Percentiles rank a stretch among this genome's conserved stretches.
phyloP scores from a whole-genome alignment of 306 rosid genomes.

The Acacia acuminata region DNA sequence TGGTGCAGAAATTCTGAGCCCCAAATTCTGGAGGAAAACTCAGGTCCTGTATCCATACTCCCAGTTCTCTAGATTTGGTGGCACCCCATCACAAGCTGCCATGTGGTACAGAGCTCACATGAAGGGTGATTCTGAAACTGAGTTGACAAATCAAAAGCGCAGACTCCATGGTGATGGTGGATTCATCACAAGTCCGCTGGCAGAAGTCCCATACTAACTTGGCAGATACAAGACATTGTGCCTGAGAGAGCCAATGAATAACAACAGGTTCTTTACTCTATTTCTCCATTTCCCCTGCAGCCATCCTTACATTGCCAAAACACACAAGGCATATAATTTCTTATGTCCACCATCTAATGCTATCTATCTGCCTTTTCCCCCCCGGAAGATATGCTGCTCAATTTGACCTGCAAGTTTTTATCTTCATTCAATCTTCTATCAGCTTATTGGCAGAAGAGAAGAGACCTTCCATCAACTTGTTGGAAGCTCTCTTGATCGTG shows the following conservation, averaged over 20 bases:
- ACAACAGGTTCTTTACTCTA: slow-evolving; percentile 40
- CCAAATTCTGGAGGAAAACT: slow-evolving; percentile 84
- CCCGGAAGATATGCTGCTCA: slow-evolving; percentile 37
- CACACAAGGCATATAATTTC: not conserved
- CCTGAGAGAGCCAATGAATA: slow-evolving; percentile 31
- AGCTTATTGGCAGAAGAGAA: not conserved
- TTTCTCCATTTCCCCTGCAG: not conserved
- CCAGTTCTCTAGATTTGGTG: slow-evolving; percentile 47
- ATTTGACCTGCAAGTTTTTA: slow-evolving; percentile 33
- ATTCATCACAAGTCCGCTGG: slow-evolving; percentile 86
- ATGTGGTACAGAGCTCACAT: slow-evolving; percentile 39
- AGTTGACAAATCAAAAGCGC: slow-evolving; percentile 48
- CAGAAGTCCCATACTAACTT: slow-evolving; percentile 56
- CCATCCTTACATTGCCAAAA: not conserved
- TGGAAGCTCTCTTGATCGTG: slow-evolving; percentile 20
- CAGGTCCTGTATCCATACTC: slow-evolving; percentile 56
- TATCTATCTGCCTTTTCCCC: not conserved
- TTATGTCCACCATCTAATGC: not conserved
- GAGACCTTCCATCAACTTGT: slow-evolving; percentile 27
- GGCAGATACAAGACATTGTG: slow-evolving; percentile 34
- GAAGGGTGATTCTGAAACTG: slow-evolving; percentile 46
- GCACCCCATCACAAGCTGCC: slow-evolving; percentile 48
- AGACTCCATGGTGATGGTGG: slow-evolving; percentile 61
- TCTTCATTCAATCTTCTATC: slow-evolving; percentile 28
- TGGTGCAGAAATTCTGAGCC: slow-evolving; percentile 78